phyloP scores from a whole-genome alignment of 2,329 filamentous ascomycete species.

The Beauveria bassiana region DNA sequence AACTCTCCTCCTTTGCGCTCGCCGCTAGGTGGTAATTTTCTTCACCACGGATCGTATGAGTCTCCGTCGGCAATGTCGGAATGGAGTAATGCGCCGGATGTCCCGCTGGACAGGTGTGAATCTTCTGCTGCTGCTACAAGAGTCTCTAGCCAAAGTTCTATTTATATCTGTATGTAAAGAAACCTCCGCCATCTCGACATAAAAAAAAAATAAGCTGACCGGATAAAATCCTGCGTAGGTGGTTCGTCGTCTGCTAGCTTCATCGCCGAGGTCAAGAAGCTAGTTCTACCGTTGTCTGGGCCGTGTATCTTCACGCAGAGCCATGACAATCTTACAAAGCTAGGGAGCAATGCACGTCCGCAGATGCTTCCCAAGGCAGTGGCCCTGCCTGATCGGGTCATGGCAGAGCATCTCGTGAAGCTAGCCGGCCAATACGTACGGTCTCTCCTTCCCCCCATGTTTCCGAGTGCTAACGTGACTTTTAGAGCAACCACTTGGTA shows the following conservation, averaged over 20 bases:
- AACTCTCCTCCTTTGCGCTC: not conserved
- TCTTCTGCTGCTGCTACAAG: not conserved
- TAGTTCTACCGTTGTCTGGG: constrained; percentile 48
- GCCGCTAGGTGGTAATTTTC: not conserved
- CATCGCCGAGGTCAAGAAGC: constrained; percentile 51
- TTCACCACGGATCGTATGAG: not conserved
- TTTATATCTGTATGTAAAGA: not conserved
- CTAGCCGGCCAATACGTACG: not conserved
- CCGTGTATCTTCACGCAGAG: constrained; percentile 50
- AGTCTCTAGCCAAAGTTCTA: not conserved
- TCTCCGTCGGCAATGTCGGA: not conserved
- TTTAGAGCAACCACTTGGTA: constrained; percentile 52
- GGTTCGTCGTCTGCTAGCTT: constrained; percentile 55
- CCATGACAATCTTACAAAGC: constrained; percentile 26
- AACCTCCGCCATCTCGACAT: not conserved
- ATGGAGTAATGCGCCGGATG: not conserved
- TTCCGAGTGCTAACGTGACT: not conserved
- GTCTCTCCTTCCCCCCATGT: not conserved
- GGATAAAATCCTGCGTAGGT: constrained; percentile 41
- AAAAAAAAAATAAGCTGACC: not conserved
- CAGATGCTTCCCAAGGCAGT: constrained; percentile 45
- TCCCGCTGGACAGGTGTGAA: not conserved
- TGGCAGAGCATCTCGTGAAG: constrained; percentile 34
- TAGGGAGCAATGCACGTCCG: not conserved
- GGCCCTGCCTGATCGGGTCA: constrained; percentile 46